Percentiles rank a stretch among this genome's conserved stretches.
These are phyloP conservation scores for Globisporangium camurandrum DNA, from an alignment of 352 stramenopile genomes.

Conservation along the genomic window DNA sequence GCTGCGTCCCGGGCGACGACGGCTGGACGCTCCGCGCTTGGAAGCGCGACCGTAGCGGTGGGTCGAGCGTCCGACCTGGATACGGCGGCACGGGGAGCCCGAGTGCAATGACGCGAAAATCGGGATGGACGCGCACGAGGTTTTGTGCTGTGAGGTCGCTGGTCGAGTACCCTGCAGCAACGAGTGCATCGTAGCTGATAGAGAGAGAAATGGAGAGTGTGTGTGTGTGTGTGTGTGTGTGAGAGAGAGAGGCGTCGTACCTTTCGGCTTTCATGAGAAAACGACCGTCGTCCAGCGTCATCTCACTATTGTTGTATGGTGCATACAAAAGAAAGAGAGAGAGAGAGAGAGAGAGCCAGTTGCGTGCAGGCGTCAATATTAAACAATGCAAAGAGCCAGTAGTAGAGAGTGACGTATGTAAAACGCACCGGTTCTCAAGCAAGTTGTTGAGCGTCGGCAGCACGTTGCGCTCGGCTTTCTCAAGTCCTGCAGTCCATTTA, in stretches of 20 bases:
- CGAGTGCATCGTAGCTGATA: conserved; percentile 50
- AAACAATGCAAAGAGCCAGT: too few species aligned
- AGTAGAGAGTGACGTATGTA: too few species aligned
- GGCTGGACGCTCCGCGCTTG: conserved; percentile 64
- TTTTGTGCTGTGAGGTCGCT: conserved; percentile 48
- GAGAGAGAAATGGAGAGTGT: background rate
- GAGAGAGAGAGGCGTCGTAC: conserved; percentile 9
- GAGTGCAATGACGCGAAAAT: conserved; percentile 93
- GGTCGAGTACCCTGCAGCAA: conserved; percentile 41
- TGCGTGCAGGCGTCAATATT: too few species aligned
- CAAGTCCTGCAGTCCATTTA: conserved; percentile 54
- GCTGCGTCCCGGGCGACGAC: conserved; percentile 50
- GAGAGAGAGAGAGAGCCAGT: background rate
- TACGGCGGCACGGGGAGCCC: conserved; percentile 84
- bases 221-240: background rate
- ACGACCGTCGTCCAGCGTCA: conserved; percentile 91
- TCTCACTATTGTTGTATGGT: too few species aligned
- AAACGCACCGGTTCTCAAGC: conserved; percentile 87
- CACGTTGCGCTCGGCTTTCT: conserved; percentile 95
- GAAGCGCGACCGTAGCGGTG: conserved; percentile 83
- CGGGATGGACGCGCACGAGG: conserved; percentile 78
- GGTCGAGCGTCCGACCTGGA: conserved; percentile 76
- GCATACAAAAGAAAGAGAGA: background rate
- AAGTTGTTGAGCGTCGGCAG: conserved; percentile 97
- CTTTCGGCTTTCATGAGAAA: conserved; percentile 89